Conservation (phyloP, 176 grass and related monocot species). For the Carex cristatella region DNA sequence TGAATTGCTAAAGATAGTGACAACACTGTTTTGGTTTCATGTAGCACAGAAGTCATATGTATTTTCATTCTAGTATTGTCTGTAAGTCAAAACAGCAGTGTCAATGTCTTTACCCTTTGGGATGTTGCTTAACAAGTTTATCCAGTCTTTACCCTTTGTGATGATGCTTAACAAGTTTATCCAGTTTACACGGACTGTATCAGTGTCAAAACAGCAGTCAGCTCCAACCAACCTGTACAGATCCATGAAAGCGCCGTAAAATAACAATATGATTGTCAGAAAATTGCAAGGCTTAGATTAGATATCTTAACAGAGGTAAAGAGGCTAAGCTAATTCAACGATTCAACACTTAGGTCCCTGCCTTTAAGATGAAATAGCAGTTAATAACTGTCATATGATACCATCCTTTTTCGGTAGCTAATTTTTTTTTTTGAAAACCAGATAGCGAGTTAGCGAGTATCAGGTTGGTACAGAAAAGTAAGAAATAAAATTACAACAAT, state of each 20-base stretch:
- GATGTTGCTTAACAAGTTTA: too few species aligned
- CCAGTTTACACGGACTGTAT: not conserved
- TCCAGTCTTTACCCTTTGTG: too few species aligned
- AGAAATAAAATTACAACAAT: too few species aligned
- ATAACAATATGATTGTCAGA: not conserved
- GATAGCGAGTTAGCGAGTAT: too few species aligned
- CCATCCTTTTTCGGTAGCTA: not conserved
- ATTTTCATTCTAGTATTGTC: too few species aligned
- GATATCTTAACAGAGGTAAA: not conserved
- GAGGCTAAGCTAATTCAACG: not conserved
- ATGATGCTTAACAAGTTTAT: not conserved
- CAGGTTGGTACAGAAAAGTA: too few species aligned
- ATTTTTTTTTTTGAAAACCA: not conserved
- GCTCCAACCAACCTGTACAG: not conserved
- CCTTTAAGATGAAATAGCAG: not conserved
- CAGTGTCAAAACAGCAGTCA: not conserved
- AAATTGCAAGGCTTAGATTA: not conserved
- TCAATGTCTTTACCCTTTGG: too few species aligned
- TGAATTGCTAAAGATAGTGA: not conserved
- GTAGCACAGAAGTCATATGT: too few species aligned
- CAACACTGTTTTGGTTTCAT: too few species aligned
- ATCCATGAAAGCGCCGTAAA: not conserved
- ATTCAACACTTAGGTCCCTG: not conserved
- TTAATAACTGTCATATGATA: not conserved
- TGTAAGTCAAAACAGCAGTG: too few species aligned